Evolutionary conservation across 1,284 basidiomycete species (phyloP), one percentile per base, ranked within the genome.

Genomic region (Gomphus bonarii): DNA sequence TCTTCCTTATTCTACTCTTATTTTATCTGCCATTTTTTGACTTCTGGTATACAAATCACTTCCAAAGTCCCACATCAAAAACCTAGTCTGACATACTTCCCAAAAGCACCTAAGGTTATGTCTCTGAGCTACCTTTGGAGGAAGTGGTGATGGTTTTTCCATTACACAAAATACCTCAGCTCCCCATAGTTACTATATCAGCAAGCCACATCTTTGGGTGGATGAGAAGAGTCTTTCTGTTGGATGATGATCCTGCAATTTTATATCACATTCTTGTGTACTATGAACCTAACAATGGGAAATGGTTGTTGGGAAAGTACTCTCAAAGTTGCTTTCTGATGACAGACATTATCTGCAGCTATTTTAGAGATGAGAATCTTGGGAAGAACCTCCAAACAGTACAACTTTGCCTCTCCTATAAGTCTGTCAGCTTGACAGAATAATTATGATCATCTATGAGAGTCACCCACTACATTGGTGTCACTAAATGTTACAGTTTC

Each of bases 141-240:
- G 60, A 85, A 90, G 66, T 92, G 79, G 28, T 85, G 80, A 64
- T 90, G 85, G 67, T 94, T 94, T 68, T 78, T 75, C 95, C 97
- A 99, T 0, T 95, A 94, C 1, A 95, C 94, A 65, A 99, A 99
- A 72, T 92, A 95, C 36, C 97, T 78, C 64, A 98, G 77, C 71
- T 99, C 95, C 48, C 95, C 86, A 69, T 99, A 99, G 69, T 99
- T 2, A 25, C 4, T 98, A 10, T 94, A 66, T 99, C 99, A 2
- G 95, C 95, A 59, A 99, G 78, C 95, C 95, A 99, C 93, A 99
- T 95, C 73, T 99, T 99, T 0, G 95, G 97, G 11, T 97, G 82
- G 63, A 99, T 97, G 63, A 97, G 80, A 1, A 97, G 70, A 62
- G 99, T 93, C 71, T 91, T 81, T 50, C 82, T 78, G 70, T 95